These are phyloP conservation scores for Sugiyamaella castrensis DNA, from an alignment of 1,139 yeast species.

Conservation along the genomic window DNA sequence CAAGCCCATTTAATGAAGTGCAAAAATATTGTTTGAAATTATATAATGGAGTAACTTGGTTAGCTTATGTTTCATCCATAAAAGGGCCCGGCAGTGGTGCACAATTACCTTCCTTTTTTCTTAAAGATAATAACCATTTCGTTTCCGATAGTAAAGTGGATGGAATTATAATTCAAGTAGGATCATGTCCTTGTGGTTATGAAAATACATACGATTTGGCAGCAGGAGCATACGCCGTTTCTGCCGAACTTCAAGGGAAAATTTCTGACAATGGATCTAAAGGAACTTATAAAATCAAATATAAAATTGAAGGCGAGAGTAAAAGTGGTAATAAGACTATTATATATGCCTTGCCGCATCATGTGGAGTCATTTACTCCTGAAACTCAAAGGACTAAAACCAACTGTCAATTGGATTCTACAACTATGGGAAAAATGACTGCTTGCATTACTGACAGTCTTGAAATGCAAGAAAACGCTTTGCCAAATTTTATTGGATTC, in stretches of 20 bases:
- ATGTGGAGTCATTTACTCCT: conserved; percentile 49
- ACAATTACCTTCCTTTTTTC: conserved; percentile 40
- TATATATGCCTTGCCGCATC: conserved; percentile 73
- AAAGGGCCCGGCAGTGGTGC: background rate
- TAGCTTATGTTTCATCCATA: conserved; percentile 49
- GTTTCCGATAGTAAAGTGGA: conserved; percentile 37
- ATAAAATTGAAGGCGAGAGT: conserved; percentile 54
- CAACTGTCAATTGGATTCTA: conserved; percentile 52
- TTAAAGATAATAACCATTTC: conserved; percentile 47
- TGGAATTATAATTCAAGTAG: conserved; percentile 56
- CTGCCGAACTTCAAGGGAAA: conserved; percentile 42
- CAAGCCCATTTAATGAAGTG: conserved; percentile 34
- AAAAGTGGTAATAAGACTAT: conserved; percentile 48
- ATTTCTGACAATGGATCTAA: conserved; percentile 35
- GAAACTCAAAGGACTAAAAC: conserved; percentile 31
- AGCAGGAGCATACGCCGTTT: conserved; percentile 57
- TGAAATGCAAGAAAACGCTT: conserved; percentile 52
- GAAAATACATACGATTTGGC: conserved; percentile 49
- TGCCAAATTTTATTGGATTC: conserved; percentile 48
- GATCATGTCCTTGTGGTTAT: conserved; percentile 46
- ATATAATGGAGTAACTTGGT: conserved; percentile 53
- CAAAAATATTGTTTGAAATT: conserved; percentile 45
- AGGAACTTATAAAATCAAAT: conserved; percentile 53
- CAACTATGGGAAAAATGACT: conserved; percentile 64
- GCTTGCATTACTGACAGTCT: conserved; percentile 55